Evolutionary conservation across 108 stramenopile genomes (phyloP), one percentile per base, ranked within the genome.

Genomic region (Nitzschia inconspicua): DNA sequence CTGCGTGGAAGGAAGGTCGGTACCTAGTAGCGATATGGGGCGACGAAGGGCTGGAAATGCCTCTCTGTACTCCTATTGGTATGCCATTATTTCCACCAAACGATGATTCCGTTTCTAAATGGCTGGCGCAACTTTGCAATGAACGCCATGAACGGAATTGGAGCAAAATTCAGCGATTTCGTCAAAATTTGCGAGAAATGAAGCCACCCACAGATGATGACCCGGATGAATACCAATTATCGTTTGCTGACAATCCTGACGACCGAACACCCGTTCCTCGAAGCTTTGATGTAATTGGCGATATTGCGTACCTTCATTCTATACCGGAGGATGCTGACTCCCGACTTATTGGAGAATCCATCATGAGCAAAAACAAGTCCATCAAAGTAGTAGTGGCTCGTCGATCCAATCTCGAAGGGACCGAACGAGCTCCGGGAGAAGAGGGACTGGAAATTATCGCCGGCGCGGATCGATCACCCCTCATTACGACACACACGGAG

Each of bases 1-100:
- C 91, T 9, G 75, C 83, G 3, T 91, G 81, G 86, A 85, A 88
- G 49, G 78, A 80, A 41, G 69, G 66, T 24, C 65, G 74, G 13
- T 88, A 87, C 48, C 49, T 92, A 22, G 84, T 89, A 20, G 87
- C 87, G 30, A 85, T 91, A 28, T 88, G 87, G 91, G 88, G 93
- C 16, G 93, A 94, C 60, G 93, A 94, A 70, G 87, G 85, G 24
- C 70, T 94, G n/a, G 93, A 94, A 43, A 89, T 91, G 88, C 93
- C 93, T 14, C 49, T 94, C 8, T 73, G 70, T 0, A 70, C 69
- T 18, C 70, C 60, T 6, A 34, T 30, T 27, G 76, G 69, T 5
- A 11, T n/a, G 7, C 37, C 41, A 2, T 52, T 72, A 25, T 58
- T 43, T 16, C 23, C 22, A 30, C 53, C 23, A 3, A 46, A 61